Conservation (phyloP, 352 stramenopile genomes). For the Phytophthora sansomeana region DNA sequence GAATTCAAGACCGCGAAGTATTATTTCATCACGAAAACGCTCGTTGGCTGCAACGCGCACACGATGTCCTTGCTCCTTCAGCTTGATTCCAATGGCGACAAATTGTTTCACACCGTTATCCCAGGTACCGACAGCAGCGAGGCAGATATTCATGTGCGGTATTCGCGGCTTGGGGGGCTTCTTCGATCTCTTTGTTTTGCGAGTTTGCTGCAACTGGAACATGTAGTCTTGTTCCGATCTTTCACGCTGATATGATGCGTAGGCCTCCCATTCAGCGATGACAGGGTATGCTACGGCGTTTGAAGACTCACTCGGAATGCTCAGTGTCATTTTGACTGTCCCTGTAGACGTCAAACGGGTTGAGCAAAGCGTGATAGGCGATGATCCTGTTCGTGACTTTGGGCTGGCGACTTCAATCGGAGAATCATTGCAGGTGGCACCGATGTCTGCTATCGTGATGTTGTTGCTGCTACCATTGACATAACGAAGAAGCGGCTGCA, state of each 20-base stretch:
- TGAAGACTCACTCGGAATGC: slow-evolving; percentile 23
- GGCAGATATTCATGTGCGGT: slow-evolving; percentile 48
- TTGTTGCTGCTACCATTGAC: slow-evolving; percentile 27
- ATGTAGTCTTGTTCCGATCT: not conserved
- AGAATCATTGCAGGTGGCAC: not conserved
- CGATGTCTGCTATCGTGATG: not conserved
- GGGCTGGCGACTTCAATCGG: not conserved
- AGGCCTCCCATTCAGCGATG: slow-evolving; percentile 36
- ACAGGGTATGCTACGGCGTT: slow-evolving; percentile 21
- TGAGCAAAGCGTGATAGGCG: slow-evolving; percentile 17
- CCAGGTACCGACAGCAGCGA: slow-evolving; percentile 52
- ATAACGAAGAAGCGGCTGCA: slow-evolving; percentile 21
- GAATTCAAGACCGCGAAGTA: slow-evolving; percentile 52
- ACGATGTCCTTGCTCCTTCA: slow-evolving; percentile 75
- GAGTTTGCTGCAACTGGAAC: slow-evolving; percentile 34
- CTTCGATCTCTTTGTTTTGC: slow-evolving; percentile 3
- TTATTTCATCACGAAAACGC: slow-evolving; percentile 65
- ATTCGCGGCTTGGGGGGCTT: slow-evolving; percentile 9
- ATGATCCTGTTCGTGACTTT: slow-evolving; percentile 5
- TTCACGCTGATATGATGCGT: slow-evolving; percentile 15
- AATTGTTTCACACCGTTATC: slow-evolving; percentile 66
- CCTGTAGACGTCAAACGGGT: slow-evolving; percentile 18
- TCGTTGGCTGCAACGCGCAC: slow-evolving; percentile 84
- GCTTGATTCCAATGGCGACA: slow-evolving; percentile 58
- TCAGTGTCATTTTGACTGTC: slow-evolving; percentile 24